Base-by-base conservation (phyloP, 805 yeast genomes). In the Saccharomyces jurei region DNA sequence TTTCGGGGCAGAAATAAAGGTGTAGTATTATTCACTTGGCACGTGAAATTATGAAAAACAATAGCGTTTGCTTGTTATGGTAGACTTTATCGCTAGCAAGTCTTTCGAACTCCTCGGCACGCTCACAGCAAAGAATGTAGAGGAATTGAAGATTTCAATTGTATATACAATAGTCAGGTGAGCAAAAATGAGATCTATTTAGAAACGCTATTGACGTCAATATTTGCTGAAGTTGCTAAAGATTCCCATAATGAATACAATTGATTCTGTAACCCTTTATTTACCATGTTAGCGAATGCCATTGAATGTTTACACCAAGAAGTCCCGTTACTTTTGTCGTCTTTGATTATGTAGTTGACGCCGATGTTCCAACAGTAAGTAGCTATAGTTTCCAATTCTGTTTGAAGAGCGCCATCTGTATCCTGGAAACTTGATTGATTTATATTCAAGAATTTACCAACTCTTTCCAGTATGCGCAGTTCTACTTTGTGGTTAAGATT, bases 341-440 rank as follows among this genome's bases (percentile, higher is more conserved):
- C 67, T 6, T 56, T 56, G 36, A 63, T 63, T 27, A 69, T 56
- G 3, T 52, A 41, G 21, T 61, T 64, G 3, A 74, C 70, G 0
- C 77, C 77, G 46, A 60, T 58, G 49, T 75, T 75, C 78, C 78
- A 75, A 48, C 71, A 63, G 0, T 63, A 58, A 1, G 73, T 69
- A 1, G 74, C 64, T 8, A 75, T 55, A 68, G 70, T 68, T 58
- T 74, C 77, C 31, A 72, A 51, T 50, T 74, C 77, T 0, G 50
- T 56, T 13, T 59, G 62, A 30, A 30, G 41, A 41, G 27, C 58
- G 30, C 3, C 47, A 46, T 28, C 36, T 41, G 29, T 41, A 26
- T 31, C 32, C 31, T 30, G 29, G n/a, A 41, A 21, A 49, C 51
- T 54, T 3, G 41, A 60, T 32, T 31, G 52, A 6, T 36, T 36